A percentile compares a stretch with the other conserved stretches of the same genome.
Conservation (phyloP, 495 filamentous ascomycete species). For the Aspergillus indologenus region DNA sequence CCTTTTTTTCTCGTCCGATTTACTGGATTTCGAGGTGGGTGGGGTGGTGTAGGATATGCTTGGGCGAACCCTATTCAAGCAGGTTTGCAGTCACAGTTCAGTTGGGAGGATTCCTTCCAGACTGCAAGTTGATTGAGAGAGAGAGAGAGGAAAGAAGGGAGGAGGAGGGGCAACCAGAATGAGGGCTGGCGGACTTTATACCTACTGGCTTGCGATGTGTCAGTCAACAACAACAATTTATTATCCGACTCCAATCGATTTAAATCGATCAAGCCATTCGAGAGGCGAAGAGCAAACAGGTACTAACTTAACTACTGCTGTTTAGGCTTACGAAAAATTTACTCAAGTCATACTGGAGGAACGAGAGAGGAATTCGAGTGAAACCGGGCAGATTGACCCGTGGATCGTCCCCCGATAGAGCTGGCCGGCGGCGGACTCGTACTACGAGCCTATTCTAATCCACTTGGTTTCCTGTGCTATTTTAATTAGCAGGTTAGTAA, state of each 20-base stretch:
- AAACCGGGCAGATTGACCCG: conserved; percentile 8
- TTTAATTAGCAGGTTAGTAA: neutral
- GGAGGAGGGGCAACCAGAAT: neutral
- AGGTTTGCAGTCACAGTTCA: neutral
- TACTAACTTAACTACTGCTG: too few species aligned
- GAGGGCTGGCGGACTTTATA: neutral
- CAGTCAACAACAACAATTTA: neutral
- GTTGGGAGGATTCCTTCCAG: neutral
- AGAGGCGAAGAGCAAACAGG: neutral
- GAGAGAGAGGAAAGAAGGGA: neutral
- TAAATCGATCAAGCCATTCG: too few species aligned
- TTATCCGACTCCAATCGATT: neutral
- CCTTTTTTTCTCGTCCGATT: neutral
- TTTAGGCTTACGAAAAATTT: neutral
- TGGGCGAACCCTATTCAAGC: neutral
- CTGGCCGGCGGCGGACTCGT: neutral
- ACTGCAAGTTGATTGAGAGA: neutral
- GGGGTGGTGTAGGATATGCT: neutral
- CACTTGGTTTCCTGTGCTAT: neutral
- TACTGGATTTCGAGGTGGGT: neutral
- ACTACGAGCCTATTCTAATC: neutral
- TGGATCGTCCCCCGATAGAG: neutral
- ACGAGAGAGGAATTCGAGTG: neutral
- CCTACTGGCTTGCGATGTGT: neutral
- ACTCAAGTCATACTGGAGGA: too few species aligned